These are phyloP conservation scores for Botryotinia narcissicola DNA, from an alignment of 2,329 filamentous ascomycete species.

Conservation along the genomic window DNA sequence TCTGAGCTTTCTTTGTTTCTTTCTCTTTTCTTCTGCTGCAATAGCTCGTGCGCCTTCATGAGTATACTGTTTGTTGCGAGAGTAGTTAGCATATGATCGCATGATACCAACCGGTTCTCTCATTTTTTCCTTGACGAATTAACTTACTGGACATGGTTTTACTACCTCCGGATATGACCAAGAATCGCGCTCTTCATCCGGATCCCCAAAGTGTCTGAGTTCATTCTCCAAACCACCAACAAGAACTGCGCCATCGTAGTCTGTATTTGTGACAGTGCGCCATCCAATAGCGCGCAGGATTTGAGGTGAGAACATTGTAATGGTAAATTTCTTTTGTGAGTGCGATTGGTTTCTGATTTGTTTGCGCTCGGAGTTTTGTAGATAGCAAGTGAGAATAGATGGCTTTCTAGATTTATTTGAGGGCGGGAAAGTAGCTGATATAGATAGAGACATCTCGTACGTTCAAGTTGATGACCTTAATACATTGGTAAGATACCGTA, in stretches of 20 bases:
- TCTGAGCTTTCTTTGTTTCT: background rate
- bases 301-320: background rate
- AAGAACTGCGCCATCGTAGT: conserved; percentile 12
- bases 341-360: background rate
- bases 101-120: background rate
- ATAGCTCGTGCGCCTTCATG: conserved; percentile 7
- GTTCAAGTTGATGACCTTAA: no score
- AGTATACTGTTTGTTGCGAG: background rate
- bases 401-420: background rate
- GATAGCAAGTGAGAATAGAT: background rate
- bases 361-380: background rate
- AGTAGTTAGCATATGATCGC: background rate
- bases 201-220: conserved; percentile 8
- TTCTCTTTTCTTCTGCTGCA: background rate
- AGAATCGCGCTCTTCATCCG: conserved; percentile 5
- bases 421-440: background rate
- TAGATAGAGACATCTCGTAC: background rate
- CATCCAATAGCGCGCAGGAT: background rate
- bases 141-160: background rate
- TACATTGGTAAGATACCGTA: background rate
- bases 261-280: background rate
- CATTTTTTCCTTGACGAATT: background rate
- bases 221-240: conserved; percentile 8
- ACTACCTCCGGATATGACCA: background rate
- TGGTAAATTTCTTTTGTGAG: background rate